phyloP scores from a whole-genome alignment of 805 yeast genomes.

The Suhomyces kilbournensis region DNA sequence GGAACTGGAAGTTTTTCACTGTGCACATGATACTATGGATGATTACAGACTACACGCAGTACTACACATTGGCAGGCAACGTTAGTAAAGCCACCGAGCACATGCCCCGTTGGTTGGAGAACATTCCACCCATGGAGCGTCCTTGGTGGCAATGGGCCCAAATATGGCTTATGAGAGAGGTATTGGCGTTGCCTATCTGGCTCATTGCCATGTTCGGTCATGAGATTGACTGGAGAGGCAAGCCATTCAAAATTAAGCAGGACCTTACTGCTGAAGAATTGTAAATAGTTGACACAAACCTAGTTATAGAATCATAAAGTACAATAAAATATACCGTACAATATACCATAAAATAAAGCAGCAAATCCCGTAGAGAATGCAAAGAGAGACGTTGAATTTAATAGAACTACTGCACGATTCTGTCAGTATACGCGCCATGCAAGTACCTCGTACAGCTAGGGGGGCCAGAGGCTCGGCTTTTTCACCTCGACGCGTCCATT shows the following conservation, averaged over 20 bases:
- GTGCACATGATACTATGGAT: constrained; percentile 67
- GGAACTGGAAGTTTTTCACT: constrained; percentile 37
- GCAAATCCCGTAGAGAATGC: neutral
- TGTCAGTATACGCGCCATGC: neutral
- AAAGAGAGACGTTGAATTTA: neutral
- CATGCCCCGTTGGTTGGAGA: constrained; percentile 12
- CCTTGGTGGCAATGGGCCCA: constrained; percentile 24
- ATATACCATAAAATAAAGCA: neutral
- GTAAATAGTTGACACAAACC: constrained; percentile 7
- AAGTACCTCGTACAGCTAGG: neutral
- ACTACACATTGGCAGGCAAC: constrained; percentile 37
- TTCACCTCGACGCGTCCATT: neutral
- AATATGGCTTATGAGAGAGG: constrained; percentile 67
- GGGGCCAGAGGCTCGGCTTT: neutral
- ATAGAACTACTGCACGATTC: neutral
- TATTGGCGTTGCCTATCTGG: constrained; percentile 83
- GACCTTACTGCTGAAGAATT: constrained; percentile 77
- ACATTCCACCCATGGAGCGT: constrained; percentile 15
- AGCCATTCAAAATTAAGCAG: constrained; percentile 66
- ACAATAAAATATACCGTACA: neutral
- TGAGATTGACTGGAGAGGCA: constrained; percentile 74
- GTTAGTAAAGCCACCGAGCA: constrained; percentile 8
- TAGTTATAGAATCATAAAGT: neutral
- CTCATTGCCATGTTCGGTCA: constrained; percentile 73
- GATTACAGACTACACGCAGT: constrained; percentile 59